Conservation (phyloP, 257 asterid genomes). For the Fraxinus anomala region DNA sequence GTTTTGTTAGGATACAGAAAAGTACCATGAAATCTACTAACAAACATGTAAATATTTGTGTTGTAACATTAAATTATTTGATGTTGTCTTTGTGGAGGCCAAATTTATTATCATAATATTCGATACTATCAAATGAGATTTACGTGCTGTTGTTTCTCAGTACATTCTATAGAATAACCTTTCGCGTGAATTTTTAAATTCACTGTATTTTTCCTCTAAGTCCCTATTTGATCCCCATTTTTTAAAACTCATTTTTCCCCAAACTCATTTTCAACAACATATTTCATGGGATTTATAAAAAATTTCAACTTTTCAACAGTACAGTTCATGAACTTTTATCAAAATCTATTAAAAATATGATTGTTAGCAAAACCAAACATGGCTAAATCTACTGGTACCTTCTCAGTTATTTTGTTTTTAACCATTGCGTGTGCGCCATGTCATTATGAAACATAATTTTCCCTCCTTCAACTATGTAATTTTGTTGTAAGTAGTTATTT, state of each 20-base stretch:
- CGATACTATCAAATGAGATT: neutral
- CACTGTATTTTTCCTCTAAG: neutral
- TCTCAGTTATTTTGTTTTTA: neutral
- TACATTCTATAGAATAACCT: neutral
- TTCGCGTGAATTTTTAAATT: neutral
- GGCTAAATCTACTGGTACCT: constrained; percentile 32
- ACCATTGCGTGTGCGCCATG: neutral
- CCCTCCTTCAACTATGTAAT: neutral
- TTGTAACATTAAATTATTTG: neutral
- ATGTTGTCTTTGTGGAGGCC: neutral
- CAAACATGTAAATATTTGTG: neutral
- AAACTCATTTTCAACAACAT: too few relatives aligned
- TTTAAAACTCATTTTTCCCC: too few relatives aligned
- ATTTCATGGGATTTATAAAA: too few relatives aligned
- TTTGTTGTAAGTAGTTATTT: neutral
- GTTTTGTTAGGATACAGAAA: neutral
- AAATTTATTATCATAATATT: neutral
- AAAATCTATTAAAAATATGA: too few relatives aligned
- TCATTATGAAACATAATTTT: too few relatives aligned
- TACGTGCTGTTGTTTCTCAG: too few relatives aligned
- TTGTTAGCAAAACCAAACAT: too few relatives aligned
- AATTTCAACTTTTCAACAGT: too few relatives aligned
- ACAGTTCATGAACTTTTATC: too few relatives aligned
- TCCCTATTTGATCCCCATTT: too few relatives aligned
- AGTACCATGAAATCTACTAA: neutral